Evolutionary conservation across 2,329 filamentous ascomycete species (phyloP).

Genomic region (Calonectria montana): DNA sequence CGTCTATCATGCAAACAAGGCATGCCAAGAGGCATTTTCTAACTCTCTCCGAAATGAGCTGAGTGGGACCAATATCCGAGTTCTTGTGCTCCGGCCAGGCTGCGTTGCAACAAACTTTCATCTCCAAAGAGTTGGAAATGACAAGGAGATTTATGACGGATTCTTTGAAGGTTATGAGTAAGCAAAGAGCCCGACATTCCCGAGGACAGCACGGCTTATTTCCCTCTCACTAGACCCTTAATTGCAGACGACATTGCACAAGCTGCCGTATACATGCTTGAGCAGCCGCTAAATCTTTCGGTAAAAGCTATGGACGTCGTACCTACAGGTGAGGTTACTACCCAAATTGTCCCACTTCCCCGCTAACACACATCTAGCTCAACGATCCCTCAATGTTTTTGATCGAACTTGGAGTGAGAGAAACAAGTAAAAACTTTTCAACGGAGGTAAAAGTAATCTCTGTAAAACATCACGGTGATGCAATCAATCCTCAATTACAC

Average conservation of each 20-base stretch:
- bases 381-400: constrained; percentile 5
- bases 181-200: neutral
- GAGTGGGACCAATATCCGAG: constrained; percentile 16
- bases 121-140: constrained; percentile 21
- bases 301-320: constrained; percentile 31
- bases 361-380: neutral
- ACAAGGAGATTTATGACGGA: constrained; percentile 15
- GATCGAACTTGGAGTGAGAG: neutral
- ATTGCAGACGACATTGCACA: constrained; percentile 22
- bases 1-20: constrained; percentile 26
- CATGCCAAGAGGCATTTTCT: constrained; percentile 17
- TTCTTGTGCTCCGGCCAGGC: constrained; percentile 24
- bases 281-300: constrained; percentile 5
- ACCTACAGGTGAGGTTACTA: neutral
- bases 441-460: too few species aligned
- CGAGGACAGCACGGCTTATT: neutral
- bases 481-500: too few species aligned
- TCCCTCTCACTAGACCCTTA: neutral
- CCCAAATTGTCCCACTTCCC: too few species aligned
- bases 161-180: constrained; percentile 24
- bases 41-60: constrained; percentile 17
- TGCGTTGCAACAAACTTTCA: constrained; percentile 29
- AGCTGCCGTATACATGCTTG: constrained; percentile 27
- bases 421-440: neutral
- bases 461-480: too few species aligned